A percentile compares a stretch with the other conserved stretches of the same genome.
phyloP scores from a whole-genome alignment of 805 yeast species.

The Blastobotrys mokoenaii region DNA sequence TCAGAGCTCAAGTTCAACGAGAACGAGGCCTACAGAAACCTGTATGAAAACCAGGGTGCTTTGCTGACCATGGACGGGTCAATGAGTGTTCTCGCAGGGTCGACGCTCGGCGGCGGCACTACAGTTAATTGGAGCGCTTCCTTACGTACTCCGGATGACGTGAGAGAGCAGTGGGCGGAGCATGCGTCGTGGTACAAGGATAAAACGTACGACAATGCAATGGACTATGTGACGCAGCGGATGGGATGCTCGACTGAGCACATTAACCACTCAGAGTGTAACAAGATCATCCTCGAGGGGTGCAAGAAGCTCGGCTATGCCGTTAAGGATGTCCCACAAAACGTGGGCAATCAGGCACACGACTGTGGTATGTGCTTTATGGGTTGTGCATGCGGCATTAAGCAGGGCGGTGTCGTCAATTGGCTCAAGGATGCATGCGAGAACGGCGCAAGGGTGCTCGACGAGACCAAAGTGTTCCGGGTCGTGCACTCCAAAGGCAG shows the following conservation, averaged over 20 bases:
- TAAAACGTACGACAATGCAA: conserved; percentile 36
- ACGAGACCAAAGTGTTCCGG: conserved; percentile 33
- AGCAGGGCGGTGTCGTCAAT: conserved; percentile 42
- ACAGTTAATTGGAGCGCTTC: conserved; percentile 53
- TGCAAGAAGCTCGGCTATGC: conserved; percentile 38
- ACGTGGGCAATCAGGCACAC: conserved; percentile 35
- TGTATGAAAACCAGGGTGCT: conserved; percentile 36
- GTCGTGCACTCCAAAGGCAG: conserved; percentile 35
- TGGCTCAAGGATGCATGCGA: conserved; percentile 44
- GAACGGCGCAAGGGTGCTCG: conserved; percentile 39
- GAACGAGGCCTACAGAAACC: conserved; percentile 27
- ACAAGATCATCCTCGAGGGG: conserved; percentile 37
- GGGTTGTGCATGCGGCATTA: conserved; percentile 44
- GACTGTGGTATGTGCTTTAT: conserved; percentile 40
- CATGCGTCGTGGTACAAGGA: conserved; percentile 41
- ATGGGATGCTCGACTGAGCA: conserved; percentile 40
- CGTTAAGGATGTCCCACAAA: conserved; percentile 37
- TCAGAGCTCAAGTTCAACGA: conserved; percentile 34
- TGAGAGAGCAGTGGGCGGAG: conserved; percentile 44
- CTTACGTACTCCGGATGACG: conserved; percentile 40
- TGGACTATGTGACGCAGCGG: conserved; percentile 37
- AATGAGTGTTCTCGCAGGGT: conserved; percentile 38
- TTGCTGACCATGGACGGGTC: conserved; percentile 32
- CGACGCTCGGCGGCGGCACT: conserved; percentile 51
- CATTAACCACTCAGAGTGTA: conserved; percentile 37